Base-by-base conservation (phyloP, 2,329 filamentous ascomycete genomes). In the Sclerotinia trifoliorum region DNA sequence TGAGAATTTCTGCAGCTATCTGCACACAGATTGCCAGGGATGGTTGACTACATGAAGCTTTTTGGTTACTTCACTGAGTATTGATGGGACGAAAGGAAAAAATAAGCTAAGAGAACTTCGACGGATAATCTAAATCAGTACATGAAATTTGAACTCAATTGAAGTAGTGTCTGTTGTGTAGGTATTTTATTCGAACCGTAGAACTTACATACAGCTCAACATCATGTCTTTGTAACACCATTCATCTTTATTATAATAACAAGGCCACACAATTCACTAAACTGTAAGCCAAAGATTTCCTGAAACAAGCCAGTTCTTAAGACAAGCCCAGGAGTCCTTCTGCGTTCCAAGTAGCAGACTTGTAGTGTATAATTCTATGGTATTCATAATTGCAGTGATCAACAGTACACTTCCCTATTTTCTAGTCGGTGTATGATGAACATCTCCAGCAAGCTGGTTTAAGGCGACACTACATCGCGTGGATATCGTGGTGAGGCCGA, bases 161-260 rank as follows among this genome's bases (percentile, higher is more conserved):
- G 4, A 35, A 29, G 7, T 3, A 13, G 1, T 39, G 1, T n/a
- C 10, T 56, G 1, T 35, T 56, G 2, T 21, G n/a, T n/a, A 8
- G 5, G 26, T 0, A 0, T 15, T n/a, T 56, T 24, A 2, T 8
- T 1, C 7, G n/a, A n/a, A 5, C 1, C 29, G 3, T 1, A n/a
- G 13, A 39, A 11, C 10, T 15, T 39, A 3, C 17, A 6, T 7
- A 56, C 0, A 7, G 5, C 5, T 15, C 21, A 56, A 56, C 0
- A 3, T 56, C 32, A 15, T 11, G 1, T 15, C 13, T 2, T 4
- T 8, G 2, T 5, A 56, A 17, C 29, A 35, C 26, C 26, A 52
- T 0, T 3, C 17, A 13, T 5, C 3, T 6, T 13, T 35, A 1
- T 13, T 8, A 11, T 2, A 35, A 35, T 5, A 0, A 13, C 4